Evolutionary conservation across 2,329 filamentous ascomycete species (phyloP), one percentile per base, ranked within the genome.

Genomic region (Verticillium albo-atrum): DNA sequence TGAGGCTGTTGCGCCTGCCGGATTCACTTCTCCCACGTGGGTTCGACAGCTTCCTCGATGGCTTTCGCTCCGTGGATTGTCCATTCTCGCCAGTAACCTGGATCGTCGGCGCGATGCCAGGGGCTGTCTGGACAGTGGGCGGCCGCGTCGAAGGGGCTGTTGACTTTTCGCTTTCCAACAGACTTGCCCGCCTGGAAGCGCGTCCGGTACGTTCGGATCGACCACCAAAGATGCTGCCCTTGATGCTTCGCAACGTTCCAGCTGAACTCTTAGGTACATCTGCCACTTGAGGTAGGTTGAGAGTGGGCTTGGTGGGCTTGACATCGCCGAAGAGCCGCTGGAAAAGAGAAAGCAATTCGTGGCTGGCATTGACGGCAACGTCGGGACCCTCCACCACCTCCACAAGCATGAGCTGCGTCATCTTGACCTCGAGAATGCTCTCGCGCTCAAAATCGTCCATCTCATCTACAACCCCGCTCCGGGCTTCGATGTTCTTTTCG

Each of bases 381-480:
- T 91, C 88, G 0, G 92, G 87, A 1, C 92, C 92, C 70, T 97
- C 92, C 3, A 91, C 77, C 17, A 95, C 77, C 73, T 98, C 94
- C 3, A 95, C 75, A 23, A 99, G 82, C 4, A 90, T 84, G 61
- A 99, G 79, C 68, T 98, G 93, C 12, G 94, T 97, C 85, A 98
- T 96, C 73, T 96, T 96, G 62, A 97, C 87, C 72, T 98, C 91
- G n/a, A 99, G 76, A 50, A 99, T 88, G 55, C 86, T 85, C 72
- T 93, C 91, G 70, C 92, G 96, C 70, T 98, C 93, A 27, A 87
- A 85, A 60, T 88, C 85, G 63, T 92, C 89, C 86, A 97, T 91
- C 52, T 90, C 86, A 64, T 94, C 89, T 1, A 96, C 82, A 54
- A 91, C 70, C 3, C 87, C 86, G 63, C 68, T 71, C 27, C 60